Evolutionary conservation across 495 filamentous ascomycete genomes (phyloP), one percentile per base, ranked within the genome.

Genomic region (Neurospora sp.): DNA sequence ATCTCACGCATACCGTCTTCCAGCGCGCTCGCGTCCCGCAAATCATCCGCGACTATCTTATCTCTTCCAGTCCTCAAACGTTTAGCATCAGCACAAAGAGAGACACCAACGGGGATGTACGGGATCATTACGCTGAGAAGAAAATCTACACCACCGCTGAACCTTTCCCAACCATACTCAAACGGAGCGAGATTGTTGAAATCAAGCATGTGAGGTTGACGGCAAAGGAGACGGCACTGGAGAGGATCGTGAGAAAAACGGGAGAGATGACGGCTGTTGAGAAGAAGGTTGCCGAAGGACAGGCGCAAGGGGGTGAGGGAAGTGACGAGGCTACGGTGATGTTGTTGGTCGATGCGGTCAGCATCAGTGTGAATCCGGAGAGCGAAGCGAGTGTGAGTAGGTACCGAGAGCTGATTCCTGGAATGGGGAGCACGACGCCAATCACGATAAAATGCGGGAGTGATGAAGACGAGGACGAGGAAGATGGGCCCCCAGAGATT

Each of bases 171-270:
- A 97, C 94, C 9, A 96, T 99, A 48, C 84, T 97, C 35, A 88
- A 94, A 42, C 87, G 94, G 61, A 96, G 93, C 77, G 96, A 98
- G 81, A 90, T 99, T 71, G 80, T 96, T 12, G 79, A 86, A 4
- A 84, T 87, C n/a, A 76, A 77, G n/a, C 88, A 89, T 38, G 79
- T 92, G 27, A 85, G 86, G 3, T 79, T 97, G 16, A 87, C 88
- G 31, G 92, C 95, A 9, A 83, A 95, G 73, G 91, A 98, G 77
- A 95, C 93, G 8, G 96, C 92, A 5, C 87, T 98, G 65, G 95
- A 98, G 79, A 88, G 95, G n/a, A 93, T 96, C 42, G 89, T 91
- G 77, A 88, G 93, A 70, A 98, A 98, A 85, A 96, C 95, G 12
- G 87, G 90, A 69, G 96, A 99, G 79, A 86, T 99, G 82, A 83